phyloP scores from a whole-genome alignment of 2,329 filamentous ascomycete species.

The Boeremia lycopersici region DNA sequence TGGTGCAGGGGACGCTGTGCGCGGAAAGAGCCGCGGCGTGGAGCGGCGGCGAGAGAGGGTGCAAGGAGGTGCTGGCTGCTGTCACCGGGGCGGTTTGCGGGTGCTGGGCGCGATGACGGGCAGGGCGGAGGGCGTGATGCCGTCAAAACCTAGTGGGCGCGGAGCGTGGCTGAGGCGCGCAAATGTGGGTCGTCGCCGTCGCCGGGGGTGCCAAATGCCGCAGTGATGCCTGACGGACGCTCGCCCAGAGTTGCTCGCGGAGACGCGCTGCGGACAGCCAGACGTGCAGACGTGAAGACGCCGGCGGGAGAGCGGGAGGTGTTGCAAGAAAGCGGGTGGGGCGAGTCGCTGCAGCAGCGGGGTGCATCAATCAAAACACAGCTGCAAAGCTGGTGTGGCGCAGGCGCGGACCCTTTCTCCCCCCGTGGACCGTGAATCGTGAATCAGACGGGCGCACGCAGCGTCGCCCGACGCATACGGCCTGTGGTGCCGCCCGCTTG shows the following conservation, averaged over 20 bases:
- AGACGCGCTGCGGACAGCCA: conserved; percentile 7
- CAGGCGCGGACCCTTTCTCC: conserved; percentile 1
- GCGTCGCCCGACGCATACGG: not conserved
- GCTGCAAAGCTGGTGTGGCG: conserved; percentile 12
- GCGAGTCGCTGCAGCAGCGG: conserved; percentile 8
- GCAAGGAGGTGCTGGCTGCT: not conserved
- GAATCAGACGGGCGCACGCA: not conserved
- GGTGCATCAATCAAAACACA: conserved; percentile 16
- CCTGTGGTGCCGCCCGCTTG: conserved; percentile 23
- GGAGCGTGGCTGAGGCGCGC: conserved; percentile 30
- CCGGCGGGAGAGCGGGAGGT: conserved; percentile 2
- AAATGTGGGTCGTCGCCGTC: conserved; percentile 15
- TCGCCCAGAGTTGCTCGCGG: conserved; percentile 9
- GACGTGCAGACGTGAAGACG: too few species aligned
- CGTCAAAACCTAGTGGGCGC: conserved; percentile 30
- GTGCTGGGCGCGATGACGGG: conserved; percentile 28
- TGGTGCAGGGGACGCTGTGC: conserved; percentile 17
- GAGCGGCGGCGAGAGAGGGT: not conserved
- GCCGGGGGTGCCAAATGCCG: conserved; percentile 19
- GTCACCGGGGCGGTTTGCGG: not conserved
- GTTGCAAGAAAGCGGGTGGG: conserved; percentile 10
- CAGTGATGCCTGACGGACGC: conserved; percentile 26
- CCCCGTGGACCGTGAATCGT: not conserved
- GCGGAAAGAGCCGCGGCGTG: conserved; percentile 17
- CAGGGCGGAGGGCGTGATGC: conserved; percentile 26